Evolutionary conservation across 306 rosid genomes (phyloP).

Genomic region (Bauhinia variegata): DNA sequence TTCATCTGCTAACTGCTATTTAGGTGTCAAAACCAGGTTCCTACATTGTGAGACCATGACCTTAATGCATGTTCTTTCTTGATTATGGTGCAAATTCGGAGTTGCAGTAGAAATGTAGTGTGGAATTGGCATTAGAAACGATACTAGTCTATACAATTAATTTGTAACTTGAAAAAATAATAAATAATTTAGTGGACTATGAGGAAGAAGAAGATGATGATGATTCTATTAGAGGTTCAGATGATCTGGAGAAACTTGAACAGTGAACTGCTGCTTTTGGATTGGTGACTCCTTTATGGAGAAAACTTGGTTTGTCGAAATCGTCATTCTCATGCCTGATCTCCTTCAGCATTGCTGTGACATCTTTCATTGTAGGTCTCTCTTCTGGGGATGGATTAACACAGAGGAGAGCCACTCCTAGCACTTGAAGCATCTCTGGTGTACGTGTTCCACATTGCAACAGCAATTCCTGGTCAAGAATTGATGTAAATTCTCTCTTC

Average conservation of each 20-base stretch:
- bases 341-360: constrained; percentile 88
- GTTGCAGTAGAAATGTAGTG: too few species aligned
- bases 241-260: constrained; percentile 91
- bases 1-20: constrained; percentile 11
- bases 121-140: too few species aligned
- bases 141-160: constrained; percentile 61
- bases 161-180: constrained; percentile 36
- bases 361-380: constrained; percentile 90
- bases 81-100: too few species aligned
- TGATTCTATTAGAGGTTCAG: constrained; percentile 75
- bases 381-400: constrained; percentile 79
- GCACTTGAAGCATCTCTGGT: constrained; percentile 92
- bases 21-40: constrained; percentile 32
- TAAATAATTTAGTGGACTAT: constrained; percentile 38
- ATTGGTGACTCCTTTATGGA: constrained; percentile 51
- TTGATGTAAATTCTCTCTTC: constrained; percentile 55
- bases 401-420: constrained; percentile 89
- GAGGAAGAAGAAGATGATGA: constrained; percentile 62
- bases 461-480: constrained; percentile 77
- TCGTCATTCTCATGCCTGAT: constrained; percentile 68
- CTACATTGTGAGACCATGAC: constrained; percentile 39
- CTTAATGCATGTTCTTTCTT: too few species aligned
- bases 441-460: constrained; percentile 76
- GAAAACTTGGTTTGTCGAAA: constrained; percentile 59
- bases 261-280: constrained; percentile 67